Evolutionary conservation across 177 flowering plant species (phyloP), one percentile per base, ranked within the genome.

Genomic region (Vitis hybrid): DNA sequence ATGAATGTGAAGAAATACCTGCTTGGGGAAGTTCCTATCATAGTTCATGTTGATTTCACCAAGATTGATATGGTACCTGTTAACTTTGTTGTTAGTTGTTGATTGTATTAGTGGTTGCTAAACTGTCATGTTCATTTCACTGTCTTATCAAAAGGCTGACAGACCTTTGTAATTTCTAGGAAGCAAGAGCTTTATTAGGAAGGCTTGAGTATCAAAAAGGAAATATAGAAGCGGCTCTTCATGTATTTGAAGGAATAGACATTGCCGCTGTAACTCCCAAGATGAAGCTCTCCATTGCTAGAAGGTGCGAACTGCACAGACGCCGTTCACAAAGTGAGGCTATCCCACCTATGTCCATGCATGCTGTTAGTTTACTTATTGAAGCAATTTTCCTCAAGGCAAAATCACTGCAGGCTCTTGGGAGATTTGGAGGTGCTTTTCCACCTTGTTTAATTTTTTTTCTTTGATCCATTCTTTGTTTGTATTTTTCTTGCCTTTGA

Each of bases 181-280:
- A 91, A 84, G 98, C 98, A 10, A 87, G 99, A 81, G 96, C 99
- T 54, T 80, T 95, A 70, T 69, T 93, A 52, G 99, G 99, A 75
- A 84, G 97, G 74, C 88, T 91, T 3, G 98, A 95, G 81, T 95
- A 86, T 83, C 97, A 91, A 65, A 89, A 85, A 70, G 99, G 99
- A 51, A 91, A 91, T 58, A 57, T 85, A 51, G 94, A 91, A 81
- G 94, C 85, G 69, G 98, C 99, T 50, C 91, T 91, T 80, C 92
- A 82, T 70, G 97, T 91, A 18, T 95, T 89, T 84, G 96, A 91
- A 77, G 99, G 99, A 63, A 95, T 95, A 49, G 98, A 95, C 66
- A 80, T 93, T 71, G 82, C 83, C 73, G 83, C 94, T 56, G 87
- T 86, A 59, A 82, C 71, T 71, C 86, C 92, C 49, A 91, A 85